phyloP scores from a whole-genome alignment of 495 filamentous ascomycete genomes.

The Lasiosphaeriaceae sp. region DNA sequence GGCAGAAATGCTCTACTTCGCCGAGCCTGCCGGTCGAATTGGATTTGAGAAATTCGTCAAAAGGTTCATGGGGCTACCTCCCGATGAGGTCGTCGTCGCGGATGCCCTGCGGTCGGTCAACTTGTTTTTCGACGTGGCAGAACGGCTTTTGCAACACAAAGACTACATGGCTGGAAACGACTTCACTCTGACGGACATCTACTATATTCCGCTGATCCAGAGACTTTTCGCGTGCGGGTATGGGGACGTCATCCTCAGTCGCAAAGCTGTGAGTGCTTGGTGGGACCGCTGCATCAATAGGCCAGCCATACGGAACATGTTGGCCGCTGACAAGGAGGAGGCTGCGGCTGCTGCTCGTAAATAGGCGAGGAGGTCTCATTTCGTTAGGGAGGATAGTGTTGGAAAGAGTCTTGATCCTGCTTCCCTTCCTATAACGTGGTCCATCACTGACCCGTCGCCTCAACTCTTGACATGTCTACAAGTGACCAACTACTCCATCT shows the following conservation, averaged over 20 bases:
- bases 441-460: no score
- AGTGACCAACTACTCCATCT: no score
- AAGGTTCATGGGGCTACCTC: constrained; percentile 37
- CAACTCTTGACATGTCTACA: no score
- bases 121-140: constrained; percentile 39
- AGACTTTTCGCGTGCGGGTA: constrained; percentile 41
- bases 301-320: constrained; percentile 32
- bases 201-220: constrained; percentile 42
- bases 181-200: constrained; percentile 43
- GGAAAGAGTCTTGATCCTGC: no score
- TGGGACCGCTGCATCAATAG: constrained; percentile 35
- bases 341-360: constrained; percentile 16
- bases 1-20: constrained; percentile 38
- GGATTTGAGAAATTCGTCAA: constrained; percentile 42
- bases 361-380: background rate
- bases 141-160: constrained; percentile 33
- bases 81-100: constrained; percentile 35
- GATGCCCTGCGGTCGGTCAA: constrained; percentile 36
- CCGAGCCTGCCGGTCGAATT: constrained; percentile 38
- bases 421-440: no score
- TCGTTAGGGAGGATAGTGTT: no score
- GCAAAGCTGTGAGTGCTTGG: constrained; percentile 39
- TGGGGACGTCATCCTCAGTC: constrained; percentile 36
- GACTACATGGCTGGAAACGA: constrained; percentile 41
- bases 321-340: constrained; percentile 29